phyloP scores from a whole-genome alignment of 2,329 filamentous ascomycete species.

The Tolypocladium sp. region DNA sequence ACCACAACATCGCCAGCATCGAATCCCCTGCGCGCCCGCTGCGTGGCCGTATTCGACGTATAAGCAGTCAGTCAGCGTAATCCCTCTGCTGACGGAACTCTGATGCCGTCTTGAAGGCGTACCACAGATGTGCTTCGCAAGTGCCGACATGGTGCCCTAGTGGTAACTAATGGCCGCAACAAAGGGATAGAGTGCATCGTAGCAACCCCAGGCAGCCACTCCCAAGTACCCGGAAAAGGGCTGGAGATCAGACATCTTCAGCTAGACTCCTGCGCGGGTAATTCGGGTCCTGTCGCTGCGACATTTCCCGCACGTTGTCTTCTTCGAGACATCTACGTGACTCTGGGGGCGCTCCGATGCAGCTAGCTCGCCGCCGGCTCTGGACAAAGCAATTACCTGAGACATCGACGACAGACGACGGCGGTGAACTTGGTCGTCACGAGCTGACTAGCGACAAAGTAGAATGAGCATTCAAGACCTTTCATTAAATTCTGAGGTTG shows the following conservation, averaged over 20 bases:
- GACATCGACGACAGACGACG: background rate
- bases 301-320: background rate
- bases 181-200: no score
- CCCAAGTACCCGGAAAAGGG: background rate
- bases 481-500: background rate
- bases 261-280: background rate
- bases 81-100: no score
- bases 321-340: background rate
- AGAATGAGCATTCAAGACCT: background rate
- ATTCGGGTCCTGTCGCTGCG: background rate
- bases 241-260: background rate
- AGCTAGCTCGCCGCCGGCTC: background rate
- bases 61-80: background rate
- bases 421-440: background rate
- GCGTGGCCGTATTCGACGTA: background rate
- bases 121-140: background rate
- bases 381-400: background rate
- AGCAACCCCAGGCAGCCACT: background rate
- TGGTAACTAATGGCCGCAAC: no score
- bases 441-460: background rate
- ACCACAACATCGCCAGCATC: background rate
- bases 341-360: background rate
- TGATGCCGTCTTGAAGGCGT: no score
- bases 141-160: background rate
- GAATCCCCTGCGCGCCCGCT: background rate